Conservation (phyloP, 2,329 filamentous ascomycete genomes). For the Botrytis porri region DNA sequence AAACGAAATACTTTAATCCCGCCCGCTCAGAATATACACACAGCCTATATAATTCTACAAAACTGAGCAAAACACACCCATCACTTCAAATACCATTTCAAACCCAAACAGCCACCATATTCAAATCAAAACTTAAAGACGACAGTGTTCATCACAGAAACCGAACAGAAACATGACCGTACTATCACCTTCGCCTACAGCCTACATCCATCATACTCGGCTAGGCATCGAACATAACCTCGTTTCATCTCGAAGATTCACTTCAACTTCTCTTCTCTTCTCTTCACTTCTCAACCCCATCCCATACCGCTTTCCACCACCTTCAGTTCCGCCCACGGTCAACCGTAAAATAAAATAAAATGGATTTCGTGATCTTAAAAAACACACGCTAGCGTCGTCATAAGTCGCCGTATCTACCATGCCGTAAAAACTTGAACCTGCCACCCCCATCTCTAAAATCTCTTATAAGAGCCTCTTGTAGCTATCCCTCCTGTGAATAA, state of each 20-base stretch:
- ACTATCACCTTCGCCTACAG: background rate
- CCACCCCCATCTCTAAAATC: background rate
- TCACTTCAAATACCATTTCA: rapidly evolving
- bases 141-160: background rate
- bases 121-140: rapidly evolving
- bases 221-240: background rate
- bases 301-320: background rate
- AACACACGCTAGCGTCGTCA: background rate
- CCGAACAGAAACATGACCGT: rapidly evolving
- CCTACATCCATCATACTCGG: background rate
- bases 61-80: background rate
- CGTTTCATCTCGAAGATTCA: background rate
- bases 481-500: background rate
- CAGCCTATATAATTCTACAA: background rate
- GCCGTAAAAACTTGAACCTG: background rate
- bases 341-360: too few species aligned
- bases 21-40: background rate
- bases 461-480: background rate
- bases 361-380: too few species aligned
- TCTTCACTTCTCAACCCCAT: background rate
- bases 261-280: background rate
- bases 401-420: background rate
- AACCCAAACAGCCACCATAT: too few species aligned
- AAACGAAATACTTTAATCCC: background rate
- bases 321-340: background rate